Percentiles rank a stretch among this genome's conserved stretches.
Conservation (phyloP, 169 alveolate species). For the Plasmodium coatneyi region DNA sequence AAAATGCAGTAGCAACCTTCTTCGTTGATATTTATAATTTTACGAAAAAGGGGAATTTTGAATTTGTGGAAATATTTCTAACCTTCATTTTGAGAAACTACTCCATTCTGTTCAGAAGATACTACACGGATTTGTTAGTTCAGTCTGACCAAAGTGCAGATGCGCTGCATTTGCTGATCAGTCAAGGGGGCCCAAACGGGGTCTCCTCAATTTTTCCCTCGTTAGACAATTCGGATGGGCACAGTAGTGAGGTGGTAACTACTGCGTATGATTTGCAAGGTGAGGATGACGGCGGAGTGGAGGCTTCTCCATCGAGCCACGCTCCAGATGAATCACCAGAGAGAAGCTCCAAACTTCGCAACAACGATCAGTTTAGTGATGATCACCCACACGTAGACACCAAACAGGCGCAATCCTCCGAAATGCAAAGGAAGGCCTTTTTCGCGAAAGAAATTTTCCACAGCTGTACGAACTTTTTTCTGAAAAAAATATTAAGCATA, state of each 20-base stretch:
- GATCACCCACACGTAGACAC: neutral
- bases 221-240: neutral
- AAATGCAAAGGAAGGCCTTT: neutral
- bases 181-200: neutral
- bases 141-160: neutral
- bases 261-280: neutral
- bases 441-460: slow-evolving; percentile 32
- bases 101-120: slow-evolving; percentile 17
- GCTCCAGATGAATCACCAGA: neutral
- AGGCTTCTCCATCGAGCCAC: neutral
- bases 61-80: slow-evolving; percentile 51
- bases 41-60: slow-evolving; percentile 49
- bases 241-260: neutral
- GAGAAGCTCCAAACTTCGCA: neutral
- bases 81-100: slow-evolving; percentile 58
- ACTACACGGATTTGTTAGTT: slow-evolving; percentile 15
- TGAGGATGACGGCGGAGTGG: neutral
- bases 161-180: neutral
- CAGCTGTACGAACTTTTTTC: slow-evolving; percentile 33
- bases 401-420: neutral
- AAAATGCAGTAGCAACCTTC: slow-evolving; percentile 10
- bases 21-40: slow-evolving; percentile 69
- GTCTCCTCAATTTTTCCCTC: neutral
- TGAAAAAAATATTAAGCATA: slow-evolving; percentile 62
- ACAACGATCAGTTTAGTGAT: neutral